These are phyloP conservation scores for Blastobotrys muscicola DNA, from an alignment of 805 yeast genomes.

Conservation along the genomic window DNA sequence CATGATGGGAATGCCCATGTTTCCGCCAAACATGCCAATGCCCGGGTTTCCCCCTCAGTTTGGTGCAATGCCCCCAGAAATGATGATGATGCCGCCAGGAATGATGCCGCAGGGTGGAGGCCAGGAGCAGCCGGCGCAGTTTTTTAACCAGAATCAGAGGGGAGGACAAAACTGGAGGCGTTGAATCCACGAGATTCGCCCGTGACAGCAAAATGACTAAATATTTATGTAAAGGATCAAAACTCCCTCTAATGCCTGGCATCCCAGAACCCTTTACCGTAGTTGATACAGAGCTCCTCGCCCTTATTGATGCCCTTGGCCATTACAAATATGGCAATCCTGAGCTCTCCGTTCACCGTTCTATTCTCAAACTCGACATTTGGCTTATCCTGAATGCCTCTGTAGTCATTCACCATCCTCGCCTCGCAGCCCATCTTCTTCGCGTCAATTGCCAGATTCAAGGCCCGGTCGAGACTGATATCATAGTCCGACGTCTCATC, in stretches of 20 bases:
- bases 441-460: constrained; percentile 15
- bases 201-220: background rate
- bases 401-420: constrained; percentile 18
- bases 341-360: constrained; percentile 11
- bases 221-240: background rate
- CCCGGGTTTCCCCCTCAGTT: constrained; percentile 8
- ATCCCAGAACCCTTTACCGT: constrained; percentile 20
- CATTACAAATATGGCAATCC: constrained; percentile 14
- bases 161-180: background rate
- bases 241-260: constrained; percentile 1
- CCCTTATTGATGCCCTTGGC: constrained; percentile 13
- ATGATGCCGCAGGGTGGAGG: constrained; percentile 27
- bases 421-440: constrained; percentile 15
- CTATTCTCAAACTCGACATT: constrained; percentile 16
- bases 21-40: constrained; percentile 33
- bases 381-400: constrained; percentile 13
- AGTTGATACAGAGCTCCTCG: constrained; percentile 16
- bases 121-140: background rate
- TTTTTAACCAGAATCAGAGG: background rate
- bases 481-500: constrained; percentile 17
- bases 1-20: constrained; percentile 11
- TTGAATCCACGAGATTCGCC: too few species aligned
- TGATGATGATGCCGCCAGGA: constrained; percentile 18
- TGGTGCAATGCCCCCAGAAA: constrained; percentile 4
- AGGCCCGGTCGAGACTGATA: constrained; percentile 10